These are phyloP conservation scores for Boletus putidus DNA, from an alignment of 1,284 basidiomycete genomes.

Conservation along the genomic window DNA sequence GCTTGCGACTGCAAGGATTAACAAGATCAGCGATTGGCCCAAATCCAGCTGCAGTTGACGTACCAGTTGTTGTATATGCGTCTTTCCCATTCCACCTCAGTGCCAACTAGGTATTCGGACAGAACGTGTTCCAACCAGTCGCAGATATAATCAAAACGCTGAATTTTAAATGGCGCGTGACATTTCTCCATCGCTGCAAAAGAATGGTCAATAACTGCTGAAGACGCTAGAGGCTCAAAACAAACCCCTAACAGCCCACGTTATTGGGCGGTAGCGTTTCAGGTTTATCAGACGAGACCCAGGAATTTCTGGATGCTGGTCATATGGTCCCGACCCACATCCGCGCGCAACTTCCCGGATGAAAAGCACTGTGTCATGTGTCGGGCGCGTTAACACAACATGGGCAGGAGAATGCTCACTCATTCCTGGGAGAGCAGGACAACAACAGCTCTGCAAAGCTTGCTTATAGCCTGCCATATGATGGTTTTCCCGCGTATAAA, in stretches of 20 bases:
- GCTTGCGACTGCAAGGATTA: slow-evolving; percentile 13
- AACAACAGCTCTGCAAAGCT: slow-evolving; percentile 35
- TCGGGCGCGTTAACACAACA: slow-evolving; percentile 8
- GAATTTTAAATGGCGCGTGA: slow-evolving; percentile 37
- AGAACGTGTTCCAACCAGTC: slow-evolving; percentile 37
- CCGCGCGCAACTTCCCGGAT: slow-evolving; percentile 38
- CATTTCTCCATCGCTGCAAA: slow-evolving; percentile 37
- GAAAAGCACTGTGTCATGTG: slow-evolving; percentile 32
- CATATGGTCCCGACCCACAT: slow-evolving; percentile 35
- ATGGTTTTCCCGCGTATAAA: slow-evolving; percentile 38
- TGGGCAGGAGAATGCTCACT: slow-evolving; percentile 18
- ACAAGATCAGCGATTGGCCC: neutral
- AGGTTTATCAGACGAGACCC: slow-evolving; percentile 35
- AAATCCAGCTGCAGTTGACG: neutral
- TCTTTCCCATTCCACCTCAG: slow-evolving; percentile 36
- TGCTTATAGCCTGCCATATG: slow-evolving; percentile 41
- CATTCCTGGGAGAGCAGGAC: slow-evolving; percentile 41
- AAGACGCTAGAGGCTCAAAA: neutral
- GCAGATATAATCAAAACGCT: slow-evolving; percentile 36
- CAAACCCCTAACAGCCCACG: slow-evolving; percentile 40
- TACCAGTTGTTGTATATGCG: slow-evolving; percentile 35
- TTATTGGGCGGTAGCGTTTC: slow-evolving; percentile 39
- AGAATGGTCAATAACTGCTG: neutral
- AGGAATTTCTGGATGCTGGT: slow-evolving; percentile 31
- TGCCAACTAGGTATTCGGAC: slow-evolving; percentile 31